Base-by-base conservation (phyloP, 2,329 filamentous ascomycete genomes). In the Talaromyces sp. region DNA sequence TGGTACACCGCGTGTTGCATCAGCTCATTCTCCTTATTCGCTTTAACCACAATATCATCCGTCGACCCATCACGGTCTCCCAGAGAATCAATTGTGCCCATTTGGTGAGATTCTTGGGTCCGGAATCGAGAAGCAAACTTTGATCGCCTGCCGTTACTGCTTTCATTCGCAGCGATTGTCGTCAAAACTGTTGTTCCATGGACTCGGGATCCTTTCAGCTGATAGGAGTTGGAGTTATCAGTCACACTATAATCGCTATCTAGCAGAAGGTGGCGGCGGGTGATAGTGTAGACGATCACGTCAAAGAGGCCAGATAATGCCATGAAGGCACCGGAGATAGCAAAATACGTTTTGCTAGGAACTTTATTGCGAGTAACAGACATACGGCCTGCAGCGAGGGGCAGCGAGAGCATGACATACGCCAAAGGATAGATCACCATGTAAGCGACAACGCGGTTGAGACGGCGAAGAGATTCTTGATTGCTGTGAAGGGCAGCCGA, bases 401-500 rank as follows among this genome's bases (percentile, higher is more conserved):
- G 88, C 25, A 92, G 79, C 59, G 88, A 89, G 51, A 85, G 66
- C 15, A 87, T 73, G 3, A 84, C 83, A 69, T 90, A 90, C 8
- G 74, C 77, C 13, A 81, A 70, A 2, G 77, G 77, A 61, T 79
- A 80, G 58, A 79, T 76, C 49, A 78, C 73, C 77, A 80, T 80
- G 71, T 78, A 79, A 53, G 74, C 74, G 54, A 78, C 74, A 2
- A 79, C 77, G 30, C 77, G 75, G 19, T 72, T 73, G 9, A 78
- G 67, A 11, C 73, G 75, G 58, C 70, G 70, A n/a, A 78, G 67
- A 62, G 72, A 73, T 52, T 76, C 44, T 44, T 52, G 53, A 7
- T 61, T 54, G 54, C 65, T 72, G 17, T 76, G 69, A 36, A 71
- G 73, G 2, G 72, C 65, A 0, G 74, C 74, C 42, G 72, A 72